Percentiles rank a stretch among this genome's conserved stretches.
These are phyloP conservation scores for Leccinum arenicola DNA, from an alignment of 768 basidiomycete species.

Conservation along the genomic window DNA sequence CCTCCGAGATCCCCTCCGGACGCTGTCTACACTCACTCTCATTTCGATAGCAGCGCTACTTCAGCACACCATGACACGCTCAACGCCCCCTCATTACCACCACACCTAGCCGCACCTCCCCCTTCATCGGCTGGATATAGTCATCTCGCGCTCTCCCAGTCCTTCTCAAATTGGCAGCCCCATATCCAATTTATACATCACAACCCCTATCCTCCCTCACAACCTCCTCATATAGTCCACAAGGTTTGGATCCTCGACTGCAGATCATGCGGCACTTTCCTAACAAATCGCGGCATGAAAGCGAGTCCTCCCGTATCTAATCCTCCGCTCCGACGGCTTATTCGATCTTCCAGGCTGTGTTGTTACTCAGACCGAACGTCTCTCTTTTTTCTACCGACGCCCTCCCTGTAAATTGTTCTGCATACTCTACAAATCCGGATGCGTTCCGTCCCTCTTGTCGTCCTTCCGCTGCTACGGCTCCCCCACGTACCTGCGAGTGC, in stretches of 20 bases:
- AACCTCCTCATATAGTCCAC: conserved; percentile 45
- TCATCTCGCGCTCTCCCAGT: conserved; percentile 24
- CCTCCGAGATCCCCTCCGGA: conserved; percentile 18
- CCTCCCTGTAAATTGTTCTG: conserved; percentile 72
- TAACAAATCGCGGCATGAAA: conserved; percentile 87
- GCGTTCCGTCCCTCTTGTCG: conserved; percentile 39
- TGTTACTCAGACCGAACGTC: conserved; percentile 77
- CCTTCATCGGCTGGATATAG: conserved; percentile 25
- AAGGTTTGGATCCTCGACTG: conserved; percentile 85
- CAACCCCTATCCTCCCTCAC: conserved; percentile 44
- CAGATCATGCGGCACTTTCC: conserved; percentile 64
- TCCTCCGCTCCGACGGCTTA: conserved; percentile 4
- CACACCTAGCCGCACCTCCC: conserved; percentile 11
- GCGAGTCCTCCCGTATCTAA: conserved; percentile 35
- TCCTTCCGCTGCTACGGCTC: conserved; percentile 31
- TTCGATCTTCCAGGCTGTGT: conserved; percentile 56
- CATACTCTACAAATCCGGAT: conserved; percentile 50
- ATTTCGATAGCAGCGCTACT: conserved; percentile 19
- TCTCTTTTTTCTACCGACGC: conserved; percentile 84
- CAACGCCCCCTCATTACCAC: conserved; percentile 9
- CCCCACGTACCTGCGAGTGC: conserved; percentile 73
- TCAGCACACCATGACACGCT: conserved; percentile 17
- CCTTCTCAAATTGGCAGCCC: conserved; percentile 30
- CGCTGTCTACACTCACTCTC: conserved; percentile 20
- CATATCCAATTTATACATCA: conserved; percentile 36